Conservation (phyloP, 768 basidiomycete species). For the Pseudohyphozyma bogoriensis region DNA sequence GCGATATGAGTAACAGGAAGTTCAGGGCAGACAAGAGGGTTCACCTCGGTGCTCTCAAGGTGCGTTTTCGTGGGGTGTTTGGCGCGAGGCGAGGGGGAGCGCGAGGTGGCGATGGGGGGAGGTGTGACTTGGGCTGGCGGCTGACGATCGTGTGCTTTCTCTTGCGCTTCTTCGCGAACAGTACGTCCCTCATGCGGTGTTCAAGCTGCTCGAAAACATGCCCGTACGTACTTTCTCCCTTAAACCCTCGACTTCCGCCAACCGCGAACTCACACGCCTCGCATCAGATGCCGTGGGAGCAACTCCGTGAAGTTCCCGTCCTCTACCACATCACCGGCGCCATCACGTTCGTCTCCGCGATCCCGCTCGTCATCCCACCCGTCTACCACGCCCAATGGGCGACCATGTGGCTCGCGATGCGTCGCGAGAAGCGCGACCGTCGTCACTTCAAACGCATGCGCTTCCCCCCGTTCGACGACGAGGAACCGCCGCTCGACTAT, state of each 20-base stretch:
- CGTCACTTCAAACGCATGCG: slow-evolving; percentile 99
- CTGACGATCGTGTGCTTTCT: not conserved
- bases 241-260: too few relatives aligned
- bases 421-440: slow-evolving; percentile 94
- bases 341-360: slow-evolving; percentile 98
- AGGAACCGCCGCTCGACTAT: slow-evolving; percentile 97
- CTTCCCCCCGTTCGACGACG: slow-evolving; percentile 98
- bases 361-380: slow-evolving; percentile 91
- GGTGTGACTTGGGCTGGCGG: not conserved
- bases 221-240: not conserved
- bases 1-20: slow-evolving; percentile 48
- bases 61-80: not conserved
- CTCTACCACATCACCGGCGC: slow-evolving; percentile 98
- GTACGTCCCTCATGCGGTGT: slow-evolving; percentile 97
- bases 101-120: not conserved
- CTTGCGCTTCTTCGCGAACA: not conserved
- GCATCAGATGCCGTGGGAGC: slow-evolving; percentile 41
- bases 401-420: slow-evolving; percentile 99
- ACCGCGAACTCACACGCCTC: not conserved
- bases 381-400: slow-evolving; percentile 99
- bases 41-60: slow-evolving; percentile 79
- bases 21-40: slow-evolving; percentile 99
- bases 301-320: slow-evolving; percentile 97
- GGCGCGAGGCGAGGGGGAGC: not conserved
- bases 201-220: slow-evolving; percentile 98